Base-by-base conservation (phyloP, 2,329 filamentous ascomycete genomes). In the Pestalotiopsis sp. region DNA sequence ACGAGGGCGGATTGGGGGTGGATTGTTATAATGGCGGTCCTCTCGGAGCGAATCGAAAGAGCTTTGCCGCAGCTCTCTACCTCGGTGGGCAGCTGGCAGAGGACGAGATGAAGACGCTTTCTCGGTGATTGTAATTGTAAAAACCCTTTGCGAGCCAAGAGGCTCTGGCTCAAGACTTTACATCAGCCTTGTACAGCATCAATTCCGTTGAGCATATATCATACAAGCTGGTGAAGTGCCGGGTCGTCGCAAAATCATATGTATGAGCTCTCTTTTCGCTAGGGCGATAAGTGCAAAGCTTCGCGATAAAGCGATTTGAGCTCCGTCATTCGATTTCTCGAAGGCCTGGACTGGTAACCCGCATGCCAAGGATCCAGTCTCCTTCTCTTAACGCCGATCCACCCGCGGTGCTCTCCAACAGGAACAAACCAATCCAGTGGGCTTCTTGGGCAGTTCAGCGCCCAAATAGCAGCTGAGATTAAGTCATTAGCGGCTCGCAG, bases 121-220 rank as follows among this genome's bases (percentile, higher is more conserved):
- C 23, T 41, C 13, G 9, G 17, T 20, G 9, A 3, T 52, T 11
- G 20, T 17, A 52, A 23, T 4, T 23, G 17, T 38, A 14, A 12
- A 5, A n/a, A 57, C 70, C 31, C 31, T 36, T 38, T 61, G 72
- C 69, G 77, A 79, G 77, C 77, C 76, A 75, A 74, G 72, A 71
- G 77, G 77, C 77, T 78, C 77, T 64, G 52, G 72, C 71, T 71
- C 70, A 73, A 71, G 72, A 69, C 70, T 74, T 75, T 69, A 73
- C 77, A 79, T 79, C 66, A 72, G 75, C 65, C 52, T 36, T 57
- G 20, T 14, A 20, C 13, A 66, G 45, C 45, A 20, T 66, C 49
- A 38, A 38, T 66, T 66, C 41, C 41, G 27, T n/a, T 31, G 27
- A 31, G 41, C 12, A 23, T 31, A 13, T 63, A 13, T 23, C 12